Percentiles rank a stretch among this genome's conserved stretches.
phyloP scores from a whole-genome alignment of 805 yeast genomes.

The Candida namnaoensis region DNA sequence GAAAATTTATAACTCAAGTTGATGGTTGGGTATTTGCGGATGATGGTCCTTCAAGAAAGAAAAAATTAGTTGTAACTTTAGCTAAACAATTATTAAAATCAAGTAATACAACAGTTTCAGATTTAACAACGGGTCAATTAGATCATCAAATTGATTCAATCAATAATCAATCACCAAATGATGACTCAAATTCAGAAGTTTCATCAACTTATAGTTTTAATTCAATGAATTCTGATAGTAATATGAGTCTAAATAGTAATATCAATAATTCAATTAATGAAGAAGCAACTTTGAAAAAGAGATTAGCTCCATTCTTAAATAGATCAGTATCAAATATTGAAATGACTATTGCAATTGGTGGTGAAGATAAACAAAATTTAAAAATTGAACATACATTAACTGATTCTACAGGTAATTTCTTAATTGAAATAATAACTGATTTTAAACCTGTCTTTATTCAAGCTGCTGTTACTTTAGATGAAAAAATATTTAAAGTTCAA shows the following conservation, averaged over 20 bases:
- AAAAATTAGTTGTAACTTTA: slow-evolving; percentile 56
- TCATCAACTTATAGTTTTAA: slow-evolving; percentile 1
- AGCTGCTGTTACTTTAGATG: slow-evolving; percentile 38
- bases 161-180: slow-evolving; percentile 1
- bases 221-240: not conserved
- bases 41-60: slow-evolving; percentile 63
- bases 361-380: slow-evolving; percentile 27
- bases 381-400: slow-evolving; percentile 33
- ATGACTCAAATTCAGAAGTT: slow-evolving; percentile 1
- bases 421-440: slow-evolving; percentile 38
- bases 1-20: slow-evolving; percentile 46
- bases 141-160: slow-evolving; percentile 26
- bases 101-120: slow-evolving; percentile 12
- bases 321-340: slow-evolving; percentile 53
- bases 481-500: slow-evolving; percentile 36
- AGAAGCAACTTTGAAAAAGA: slow-evolving; percentile 39
- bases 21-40: slow-evolving; percentile 67
- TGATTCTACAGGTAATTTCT: slow-evolving; percentile 63
- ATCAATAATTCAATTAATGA: slow-evolving; percentile 23
- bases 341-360: slow-evolving; percentile 46
- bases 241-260: slow-evolving; percentile 1
- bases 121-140: slow-evolving; percentile 22
- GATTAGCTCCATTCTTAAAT: slow-evolving; percentile 66
- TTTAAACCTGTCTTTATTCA: slow-evolving; percentile 56
- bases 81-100: slow-evolving; percentile 57